Base-by-base conservation (phyloP, 2,329 filamentous ascomycete species). In the Tolypocladium capitatum region DNA sequence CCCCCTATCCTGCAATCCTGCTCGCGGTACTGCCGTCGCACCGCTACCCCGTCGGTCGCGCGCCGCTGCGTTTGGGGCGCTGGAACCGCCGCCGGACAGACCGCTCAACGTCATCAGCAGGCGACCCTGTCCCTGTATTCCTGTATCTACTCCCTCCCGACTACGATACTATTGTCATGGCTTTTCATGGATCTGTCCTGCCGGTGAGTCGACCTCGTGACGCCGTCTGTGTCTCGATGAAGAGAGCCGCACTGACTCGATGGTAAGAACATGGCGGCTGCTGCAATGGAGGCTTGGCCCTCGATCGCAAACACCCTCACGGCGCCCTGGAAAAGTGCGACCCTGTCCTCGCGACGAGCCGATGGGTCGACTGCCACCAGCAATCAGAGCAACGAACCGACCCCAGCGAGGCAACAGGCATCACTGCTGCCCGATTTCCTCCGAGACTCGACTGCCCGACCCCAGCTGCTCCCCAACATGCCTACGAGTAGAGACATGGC, bases 271-370 rank as follows among this genome's bases (percentile, higher is more conserved):
- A 63, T 73, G 56, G 68, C 66, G 52, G 66, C 66, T 44, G 67
- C 64, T 50, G 66, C 67, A 8, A 59, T 68, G 45, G 70, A 71
- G 34, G 54, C 73, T 46, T 69, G 69, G 68, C 70, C 71, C 47
- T 72, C 70, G 41, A 62, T 73, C 51, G 61, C 64, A 46, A 70
- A 63, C 50, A 65, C 65, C 13, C 51, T 71, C 16, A 57, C 62
- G 48, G 51, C 63, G 20, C 64, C 70, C 9, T 69, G 60, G 60
- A 56, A 51, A 45, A 50, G 50, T 43, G 55, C 52, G 16, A 43
- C 49, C 14, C 49, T 46, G 13, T 32, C 49, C 7, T 47, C 48
- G 20, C 50, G 43, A 44, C 50, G 43, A 46, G 46, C 36, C 51
- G 53, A 51, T 43, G 50, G 13, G 46, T 36, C 43, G 43, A 24